phyloP scores from a whole-genome alignment of 2,329 filamentous ascomycete species.

The Saccharata proteae region DNA sequence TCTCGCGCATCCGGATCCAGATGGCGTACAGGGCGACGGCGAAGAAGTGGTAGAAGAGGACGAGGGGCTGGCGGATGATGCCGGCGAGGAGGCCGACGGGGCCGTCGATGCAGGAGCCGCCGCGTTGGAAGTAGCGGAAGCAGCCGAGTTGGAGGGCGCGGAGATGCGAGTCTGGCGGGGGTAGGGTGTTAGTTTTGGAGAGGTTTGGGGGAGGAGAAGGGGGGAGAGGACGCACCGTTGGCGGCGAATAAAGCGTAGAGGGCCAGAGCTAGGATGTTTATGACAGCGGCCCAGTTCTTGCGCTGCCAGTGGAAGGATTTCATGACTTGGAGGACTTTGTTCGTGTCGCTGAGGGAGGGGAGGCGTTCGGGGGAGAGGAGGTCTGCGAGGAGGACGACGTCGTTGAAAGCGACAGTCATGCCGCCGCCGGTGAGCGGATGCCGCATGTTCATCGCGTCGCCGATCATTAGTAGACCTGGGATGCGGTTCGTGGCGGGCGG shows the following conservation, averaged over 20 bases:
- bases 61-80: constrained; percentile 61
- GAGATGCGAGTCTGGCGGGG: constrained; percentile 49
- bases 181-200: constrained; percentile 5
- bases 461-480: constrained; percentile 67
- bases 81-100: constrained; percentile 74
- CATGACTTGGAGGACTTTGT: constrained; percentile 56
- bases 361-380: constrained; percentile 60
- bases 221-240: constrained; percentile 36
- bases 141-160: constrained; percentile 76
- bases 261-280: constrained; percentile 96
- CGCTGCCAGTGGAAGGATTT: constrained; percentile 72
- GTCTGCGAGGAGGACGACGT: constrained; percentile 65
- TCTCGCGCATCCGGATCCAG: constrained; percentile 50
- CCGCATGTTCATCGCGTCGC: constrained; percentile 98
- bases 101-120: constrained; percentile 59
- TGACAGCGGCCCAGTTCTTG: constrained; percentile 71
- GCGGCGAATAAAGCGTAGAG: constrained; percentile 88
- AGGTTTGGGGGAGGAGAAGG: neutral
- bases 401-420: constrained; percentile 96
- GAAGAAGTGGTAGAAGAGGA: constrained; percentile 90
- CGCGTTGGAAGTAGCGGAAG: constrained; percentile 78
- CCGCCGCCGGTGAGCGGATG: constrained; percentile 93
- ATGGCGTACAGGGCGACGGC: constrained; percentile 80
- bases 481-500: constrained; percentile 63
- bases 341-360: constrained; percentile 55